Evolutionary conservation across 1,284 basidiomycete genomes (phyloP).

Genomic region (Rhodotorula sp.): DNA sequence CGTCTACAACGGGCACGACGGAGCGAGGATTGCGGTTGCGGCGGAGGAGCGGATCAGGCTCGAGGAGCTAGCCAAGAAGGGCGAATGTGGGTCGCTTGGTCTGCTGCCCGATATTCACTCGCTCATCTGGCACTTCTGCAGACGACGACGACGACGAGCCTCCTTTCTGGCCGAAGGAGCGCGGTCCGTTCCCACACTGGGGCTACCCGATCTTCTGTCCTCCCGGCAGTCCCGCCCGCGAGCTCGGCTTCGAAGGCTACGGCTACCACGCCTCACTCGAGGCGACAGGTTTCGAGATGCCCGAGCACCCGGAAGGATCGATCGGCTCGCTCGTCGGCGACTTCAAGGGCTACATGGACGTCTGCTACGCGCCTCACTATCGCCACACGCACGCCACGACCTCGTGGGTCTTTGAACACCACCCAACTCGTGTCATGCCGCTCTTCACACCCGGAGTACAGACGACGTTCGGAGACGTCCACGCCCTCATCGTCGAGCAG

Average conservation of each 20-base stretch:
- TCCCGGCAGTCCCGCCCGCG: constrained; percentile 36
- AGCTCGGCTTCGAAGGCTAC: constrained; percentile 35
- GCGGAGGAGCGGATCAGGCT: constrained; percentile 43
- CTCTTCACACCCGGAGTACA: constrained; percentile 45
- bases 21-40: constrained; percentile 39
- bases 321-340: constrained; percentile 40
- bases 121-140: not conserved
- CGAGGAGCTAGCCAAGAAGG: constrained; percentile 30
- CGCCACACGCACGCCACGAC: constrained; percentile 44
- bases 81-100: constrained; percentile 29
- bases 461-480: constrained; percentile 38
- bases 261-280: constrained; percentile 34
- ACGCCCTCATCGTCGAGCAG: constrained; percentile 44
- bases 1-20: constrained; percentile 45
- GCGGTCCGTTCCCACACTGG: constrained; percentile 42
- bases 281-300: constrained; percentile 42
- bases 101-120: too few species aligned
- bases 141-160: constrained; percentile 34
- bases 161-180: constrained; percentile 39
- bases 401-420: constrained; percentile 43
- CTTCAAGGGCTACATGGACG: constrained; percentile 42
- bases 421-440: constrained; percentile 42
- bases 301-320: constrained; percentile 21
- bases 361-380: constrained; percentile 45
- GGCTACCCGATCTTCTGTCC: constrained; percentile 43